Evolutionary conservation across 768 basidiomycete genomes (phyloP), one percentile per base, ranked within the genome.

Genomic region (Lactarius deliciosus): DNA sequence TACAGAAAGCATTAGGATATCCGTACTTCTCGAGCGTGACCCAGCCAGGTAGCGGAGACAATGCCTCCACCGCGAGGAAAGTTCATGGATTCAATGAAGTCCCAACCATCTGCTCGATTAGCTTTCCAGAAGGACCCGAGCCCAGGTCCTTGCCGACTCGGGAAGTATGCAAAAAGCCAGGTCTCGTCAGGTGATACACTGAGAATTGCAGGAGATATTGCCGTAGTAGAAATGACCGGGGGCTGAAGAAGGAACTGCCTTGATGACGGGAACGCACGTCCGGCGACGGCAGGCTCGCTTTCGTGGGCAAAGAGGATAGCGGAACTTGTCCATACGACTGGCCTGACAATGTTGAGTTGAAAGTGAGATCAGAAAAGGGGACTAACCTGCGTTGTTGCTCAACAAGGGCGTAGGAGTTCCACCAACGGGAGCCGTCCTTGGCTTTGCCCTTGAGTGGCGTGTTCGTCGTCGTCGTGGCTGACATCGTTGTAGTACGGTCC

Each of bases 121-220:
- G 81, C 86, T 38, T 83, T 81, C 89, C 90, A 92, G 18, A 91
- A 69, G 72, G 90, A 89, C 15, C 82, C 85, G 53, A 83, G 75
- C 13, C 89, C 88, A 65, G 86, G 85, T 1, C 76, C 74, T 30
- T 81, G 81, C 36, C 77, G 77, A 47, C 86, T 80, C 13, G 90
- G 89, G 72, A 89, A 92, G 72, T 86, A 92, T 1, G 89, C 90
- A 71, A 91, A 91, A 5, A 92, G 73, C 85, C 83, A 88, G 57
- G 81, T 79, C 66, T 87, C 85, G 34, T 78, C 77, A 3, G 87
- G 81, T 6, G 86, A 82, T 22, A 85, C 80, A 8, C 85, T 83
- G 59, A 92, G 84, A 36, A 87, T 75, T 7, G 82, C 82, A 0
- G 90, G 86, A 8, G 81, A 79, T 13, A 75, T 63, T 7, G 83